Evolutionary conservation across 2,329 filamentous ascomycete genomes (phyloP).

Genomic region (Lachnellula suecica): DNA sequence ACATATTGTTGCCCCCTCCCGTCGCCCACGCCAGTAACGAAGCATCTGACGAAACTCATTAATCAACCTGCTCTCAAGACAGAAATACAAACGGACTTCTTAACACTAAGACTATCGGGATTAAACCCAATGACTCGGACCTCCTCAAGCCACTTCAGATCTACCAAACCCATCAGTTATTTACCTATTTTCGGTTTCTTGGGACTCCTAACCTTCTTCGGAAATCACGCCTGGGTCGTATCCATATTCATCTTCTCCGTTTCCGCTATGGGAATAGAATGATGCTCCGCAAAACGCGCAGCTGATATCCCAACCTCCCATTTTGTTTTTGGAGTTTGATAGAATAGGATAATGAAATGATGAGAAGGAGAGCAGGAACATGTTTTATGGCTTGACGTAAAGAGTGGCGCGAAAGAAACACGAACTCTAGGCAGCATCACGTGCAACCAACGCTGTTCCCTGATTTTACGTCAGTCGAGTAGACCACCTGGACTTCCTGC

Average conservation of each 20-base stretch:
- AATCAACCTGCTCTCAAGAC: not conserved
- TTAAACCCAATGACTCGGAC: slow-evolving; percentile 13
- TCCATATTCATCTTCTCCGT: not conserved
- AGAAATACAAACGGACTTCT: slow-evolving; percentile 8
- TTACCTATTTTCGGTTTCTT: not conserved
- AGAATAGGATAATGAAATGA: not conserved
- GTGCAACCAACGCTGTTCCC: not conserved
- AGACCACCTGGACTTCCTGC: not conserved
- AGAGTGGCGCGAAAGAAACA: too few relatives aligned
- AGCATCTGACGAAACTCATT: slow-evolving; percentile 7
- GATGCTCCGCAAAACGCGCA: slow-evolving; percentile 16
- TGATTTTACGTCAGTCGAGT: too few relatives aligned
- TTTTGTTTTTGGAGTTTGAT: not conserved
- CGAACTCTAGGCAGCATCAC: not conserved
- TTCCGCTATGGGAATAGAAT: slow-evolving; percentile 4
- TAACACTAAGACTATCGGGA: slow-evolving; percentile 11
- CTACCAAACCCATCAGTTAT: slow-evolving; percentile 2
- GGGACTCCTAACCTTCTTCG: slow-evolving; percentile 1
- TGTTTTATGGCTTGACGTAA: not conserved
- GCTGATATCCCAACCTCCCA: slow-evolving; percentile 14
- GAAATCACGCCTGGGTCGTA: slow-evolving; percentile 8
- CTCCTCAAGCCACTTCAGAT: slow-evolving; percentile 11
- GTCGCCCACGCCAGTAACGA: slow-evolving; percentile 10
- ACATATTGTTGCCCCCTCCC: slow-evolving; percentile 6
- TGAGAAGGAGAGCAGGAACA: not conserved